Percentiles rank a stretch among this genome's conserved stretches.
These are phyloP conservation scores for Neltuma alba DNA, from an alignment of 306 rosid genomes.

Conservation along the genomic window DNA sequence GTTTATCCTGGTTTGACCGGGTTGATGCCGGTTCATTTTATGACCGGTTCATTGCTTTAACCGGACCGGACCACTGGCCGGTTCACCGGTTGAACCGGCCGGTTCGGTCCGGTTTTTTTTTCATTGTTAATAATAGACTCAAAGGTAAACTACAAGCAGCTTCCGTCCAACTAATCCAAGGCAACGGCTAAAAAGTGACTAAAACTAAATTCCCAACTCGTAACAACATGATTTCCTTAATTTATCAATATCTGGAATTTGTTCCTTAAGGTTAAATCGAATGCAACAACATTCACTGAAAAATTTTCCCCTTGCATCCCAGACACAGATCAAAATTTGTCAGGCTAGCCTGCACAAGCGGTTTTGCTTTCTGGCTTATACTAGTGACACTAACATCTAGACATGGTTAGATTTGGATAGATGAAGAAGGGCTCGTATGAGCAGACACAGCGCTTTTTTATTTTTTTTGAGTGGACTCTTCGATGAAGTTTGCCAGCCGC, in stretches of 20 bases:
- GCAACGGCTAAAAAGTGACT: constrained; percentile 63
- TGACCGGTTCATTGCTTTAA: too few species aligned
- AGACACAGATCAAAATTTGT: background rate
- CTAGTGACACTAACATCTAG: background rate
- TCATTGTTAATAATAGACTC: too few species aligned
- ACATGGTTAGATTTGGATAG: background rate
- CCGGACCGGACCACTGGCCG: too few species aligned
- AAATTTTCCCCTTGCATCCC: background rate
- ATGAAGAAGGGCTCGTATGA: background rate
- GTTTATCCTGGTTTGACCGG: too few species aligned
- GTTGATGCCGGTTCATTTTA: too few species aligned
- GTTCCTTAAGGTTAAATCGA: background rate
- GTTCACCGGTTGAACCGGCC: too few species aligned
- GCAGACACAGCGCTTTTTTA: background rate
- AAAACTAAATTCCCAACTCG: constrained; percentile 40
- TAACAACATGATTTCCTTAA: background rate
- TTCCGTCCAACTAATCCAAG: too few species aligned
- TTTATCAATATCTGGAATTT: background rate
- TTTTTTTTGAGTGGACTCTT: too few species aligned
- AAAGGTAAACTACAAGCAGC: too few species aligned
- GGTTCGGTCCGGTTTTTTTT: too few species aligned
- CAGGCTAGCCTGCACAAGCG: background rate
- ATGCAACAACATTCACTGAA: background rate
- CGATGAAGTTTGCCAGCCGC: background rate
- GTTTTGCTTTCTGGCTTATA: background rate